Conservation (phyloP, 768 basidiomycete species). For the Tephrocybe rancida region DNA sequence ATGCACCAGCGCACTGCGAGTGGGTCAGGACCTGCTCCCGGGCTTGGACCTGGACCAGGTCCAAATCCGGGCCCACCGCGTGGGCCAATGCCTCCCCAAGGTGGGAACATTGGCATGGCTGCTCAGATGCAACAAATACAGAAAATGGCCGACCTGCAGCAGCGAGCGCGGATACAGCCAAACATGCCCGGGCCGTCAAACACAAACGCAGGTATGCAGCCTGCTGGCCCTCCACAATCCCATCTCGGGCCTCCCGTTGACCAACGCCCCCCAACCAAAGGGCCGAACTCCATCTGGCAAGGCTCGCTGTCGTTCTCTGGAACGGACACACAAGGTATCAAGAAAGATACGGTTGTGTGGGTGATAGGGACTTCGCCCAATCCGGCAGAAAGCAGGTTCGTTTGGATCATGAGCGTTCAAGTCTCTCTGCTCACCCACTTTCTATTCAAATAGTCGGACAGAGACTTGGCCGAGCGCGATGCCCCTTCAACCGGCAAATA, state of each 20-base stretch:
- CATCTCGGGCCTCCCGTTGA: not conserved
- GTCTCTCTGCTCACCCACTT: not conserved
- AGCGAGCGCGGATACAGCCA: conserved; percentile 15
- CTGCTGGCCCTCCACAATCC: not conserved
- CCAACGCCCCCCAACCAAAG: conserved; percentile 1
- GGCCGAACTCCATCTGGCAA: conserved; percentile 40
- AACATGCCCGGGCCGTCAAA: conserved; percentile 8
- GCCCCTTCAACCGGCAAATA: conserved; percentile 39
- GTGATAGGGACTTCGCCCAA: conserved; percentile 34
- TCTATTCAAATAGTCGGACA: conserved; percentile 37
- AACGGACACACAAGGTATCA: conserved; percentile 29
- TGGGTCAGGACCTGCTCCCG: conserved; percentile 10
- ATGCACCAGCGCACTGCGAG: conserved; percentile 22
- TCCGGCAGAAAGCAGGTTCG: conserved; percentile 34
- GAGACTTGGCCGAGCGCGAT: conserved; percentile 57
- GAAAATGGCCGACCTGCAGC: conserved; percentile 48
- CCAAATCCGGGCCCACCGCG: not conserved
- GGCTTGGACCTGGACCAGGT: conserved; percentile 11
- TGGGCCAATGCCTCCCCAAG: conserved; percentile 9
- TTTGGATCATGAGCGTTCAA: not conserved
- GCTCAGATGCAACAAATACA: conserved; percentile 57
- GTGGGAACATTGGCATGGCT: conserved; percentile 19
- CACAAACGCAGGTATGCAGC: not conserved
- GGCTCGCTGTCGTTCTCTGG: conserved; percentile 52
- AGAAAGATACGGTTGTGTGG: conserved; percentile 46